Evolutionary conservation across 805 yeast species (phyloP).

Genomic region (Starmerella riodocensis): DNA sequence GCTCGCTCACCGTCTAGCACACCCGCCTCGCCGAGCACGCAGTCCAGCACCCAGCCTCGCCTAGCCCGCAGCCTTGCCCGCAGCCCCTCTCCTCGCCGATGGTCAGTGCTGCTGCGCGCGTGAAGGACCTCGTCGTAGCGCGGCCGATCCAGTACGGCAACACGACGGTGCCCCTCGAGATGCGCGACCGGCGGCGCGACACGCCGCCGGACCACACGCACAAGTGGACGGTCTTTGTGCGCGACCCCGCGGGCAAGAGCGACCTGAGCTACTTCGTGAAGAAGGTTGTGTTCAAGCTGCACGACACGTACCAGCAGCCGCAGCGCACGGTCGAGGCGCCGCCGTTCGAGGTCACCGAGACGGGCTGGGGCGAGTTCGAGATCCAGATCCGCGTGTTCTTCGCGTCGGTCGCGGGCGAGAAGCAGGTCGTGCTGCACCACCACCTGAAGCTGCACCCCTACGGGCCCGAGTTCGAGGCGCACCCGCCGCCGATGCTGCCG

Average conservation of each 20-base stretch:
- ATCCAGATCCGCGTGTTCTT: slow-evolving; percentile 77
- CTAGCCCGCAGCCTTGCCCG: no score
- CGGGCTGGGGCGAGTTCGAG: slow-evolving; percentile 99
- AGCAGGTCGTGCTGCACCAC: slow-evolving; percentile 73
- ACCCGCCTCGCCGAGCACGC: no score
- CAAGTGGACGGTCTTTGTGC: slow-evolving; percentile 83
- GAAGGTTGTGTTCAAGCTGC: slow-evolving; percentile 85
- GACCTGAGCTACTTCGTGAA: slow-evolving; percentile 73
- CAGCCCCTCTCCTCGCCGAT: no score
- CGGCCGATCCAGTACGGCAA: slow-evolving; percentile 77
- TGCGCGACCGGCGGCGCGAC: slow-evolving; percentile 37
- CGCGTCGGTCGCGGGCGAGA: slow-evolving; percentile 75
- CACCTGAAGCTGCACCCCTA: slow-evolving; percentile 88
- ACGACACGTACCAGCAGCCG: slow-evolving; percentile 82
- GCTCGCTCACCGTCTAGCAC: no score
- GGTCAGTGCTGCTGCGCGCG: slow-evolving; percentile 15
- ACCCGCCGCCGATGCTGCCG: slow-evolving; percentile 16
- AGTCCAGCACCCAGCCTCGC: no score
- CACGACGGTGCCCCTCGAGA: slow-evolving; percentile 54
- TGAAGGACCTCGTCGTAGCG: slow-evolving; percentile 49
- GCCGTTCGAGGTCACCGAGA: slow-evolving; percentile 89
- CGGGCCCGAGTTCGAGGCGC: slow-evolving; percentile 26
- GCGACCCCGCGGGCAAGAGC: slow-evolving; percentile 58
- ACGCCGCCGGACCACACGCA: slow-evolving; percentile 90
- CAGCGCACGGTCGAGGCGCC: slow-evolving; percentile 78